These are phyloP conservation scores for Sporothrix globosa DNA, from an alignment of 2,329 filamentous ascomycete species.

Conservation along the genomic window DNA sequence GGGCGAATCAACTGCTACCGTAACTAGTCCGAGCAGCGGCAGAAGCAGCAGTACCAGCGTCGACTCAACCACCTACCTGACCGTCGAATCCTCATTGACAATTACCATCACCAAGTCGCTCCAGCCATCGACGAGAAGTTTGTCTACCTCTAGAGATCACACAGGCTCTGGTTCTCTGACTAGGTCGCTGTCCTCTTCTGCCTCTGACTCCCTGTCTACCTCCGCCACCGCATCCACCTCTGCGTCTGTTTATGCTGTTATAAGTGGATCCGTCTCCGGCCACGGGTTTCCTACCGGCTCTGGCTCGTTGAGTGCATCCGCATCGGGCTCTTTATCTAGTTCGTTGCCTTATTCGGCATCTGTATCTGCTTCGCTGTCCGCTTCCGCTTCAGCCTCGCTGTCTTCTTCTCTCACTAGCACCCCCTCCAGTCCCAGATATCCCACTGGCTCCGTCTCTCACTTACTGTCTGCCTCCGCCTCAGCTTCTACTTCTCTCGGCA, in stretches of 20 bases:
- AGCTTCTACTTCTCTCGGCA: background rate
- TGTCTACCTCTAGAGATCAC: background rate
- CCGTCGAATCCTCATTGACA: slow-evolving; percentile 29
- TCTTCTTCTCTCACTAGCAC: background rate
- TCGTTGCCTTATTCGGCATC: background rate
- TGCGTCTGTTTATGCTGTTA: background rate
- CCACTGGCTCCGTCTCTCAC: background rate
- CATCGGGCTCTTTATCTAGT: background rate
- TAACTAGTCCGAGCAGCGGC: background rate
- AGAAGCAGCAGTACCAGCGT: background rate
- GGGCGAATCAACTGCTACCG: background rate
- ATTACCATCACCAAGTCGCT: slow-evolving; percentile 11
- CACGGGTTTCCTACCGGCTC: background rate
- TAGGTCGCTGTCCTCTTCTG: slow-evolving; percentile 1
- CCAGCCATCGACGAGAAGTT: background rate
- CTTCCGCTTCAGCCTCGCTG: background rate
- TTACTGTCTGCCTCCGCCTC: background rate
- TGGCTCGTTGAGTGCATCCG: background rate
- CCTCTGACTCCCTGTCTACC: background rate
- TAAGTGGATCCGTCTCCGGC: background rate
- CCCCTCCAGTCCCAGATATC: background rate
- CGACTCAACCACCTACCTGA: slow-evolving; percentile 8
- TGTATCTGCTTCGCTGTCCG: background rate
- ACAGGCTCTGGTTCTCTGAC: background rate
- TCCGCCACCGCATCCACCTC: background rate